Percentiles rank a stretch among this genome's conserved stretches.
phyloP scores from a whole-genome alignment of 768 basidiomycete genomes.

The Phlegmacium glaucopus region DNA sequence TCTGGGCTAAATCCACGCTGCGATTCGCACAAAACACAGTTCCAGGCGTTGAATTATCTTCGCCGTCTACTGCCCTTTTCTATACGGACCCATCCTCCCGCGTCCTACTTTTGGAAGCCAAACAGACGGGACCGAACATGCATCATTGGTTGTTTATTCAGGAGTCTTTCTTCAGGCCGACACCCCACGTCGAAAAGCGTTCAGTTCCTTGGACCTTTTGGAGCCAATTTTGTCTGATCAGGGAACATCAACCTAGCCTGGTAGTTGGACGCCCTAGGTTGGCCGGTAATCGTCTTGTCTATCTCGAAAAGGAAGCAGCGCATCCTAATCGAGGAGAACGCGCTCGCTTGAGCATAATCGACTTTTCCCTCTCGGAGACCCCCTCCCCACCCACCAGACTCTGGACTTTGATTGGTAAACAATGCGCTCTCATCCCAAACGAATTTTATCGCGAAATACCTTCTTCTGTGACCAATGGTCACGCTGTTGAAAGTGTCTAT shows the following conservation, averaged over 20 bases:
- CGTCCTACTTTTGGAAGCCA: slow-evolving; percentile 45
- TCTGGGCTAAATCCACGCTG: slow-evolving; percentile 45
- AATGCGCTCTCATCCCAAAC: slow-evolving; percentile 36
- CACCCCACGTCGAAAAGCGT: slow-evolving; percentile 39
- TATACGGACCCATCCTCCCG: slow-evolving; percentile 51
- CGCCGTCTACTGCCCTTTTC: slow-evolving; percentile 47
- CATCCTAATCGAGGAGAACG: slow-evolving; percentile 18
- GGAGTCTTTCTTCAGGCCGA: slow-evolving; percentile 47
- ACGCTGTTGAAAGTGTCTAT: slow-evolving; percentile 46
- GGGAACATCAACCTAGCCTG: slow-evolving; percentile 30
- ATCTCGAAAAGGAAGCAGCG: slow-evolving; percentile 37
- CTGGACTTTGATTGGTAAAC: slow-evolving; percentile 41
- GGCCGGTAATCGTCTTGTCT: slow-evolving; percentile 45
- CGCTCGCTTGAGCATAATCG: slow-evolving; percentile 37
- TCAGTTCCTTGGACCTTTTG: slow-evolving; percentile 54
- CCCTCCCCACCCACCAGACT: slow-evolving; percentile 24
- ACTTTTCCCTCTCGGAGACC: slow-evolving; percentile 41
- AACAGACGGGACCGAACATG: slow-evolving; percentile 28
- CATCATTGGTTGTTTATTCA: slow-evolving; percentile 52
- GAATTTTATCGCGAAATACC: slow-evolving; percentile 43
- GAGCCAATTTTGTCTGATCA: slow-evolving; percentile 48
- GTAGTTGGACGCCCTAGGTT: slow-evolving; percentile 36
- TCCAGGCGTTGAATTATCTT: slow-evolving; percentile 31
- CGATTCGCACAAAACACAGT: slow-evolving; percentile 48
- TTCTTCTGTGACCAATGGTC: slow-evolving; percentile 38